Evolutionary conservation across 2,329 filamentous ascomycete species (phyloP), one percentile per base, ranked within the genome.

Genomic region (Pseudogymnoascus sp.): DNA sequence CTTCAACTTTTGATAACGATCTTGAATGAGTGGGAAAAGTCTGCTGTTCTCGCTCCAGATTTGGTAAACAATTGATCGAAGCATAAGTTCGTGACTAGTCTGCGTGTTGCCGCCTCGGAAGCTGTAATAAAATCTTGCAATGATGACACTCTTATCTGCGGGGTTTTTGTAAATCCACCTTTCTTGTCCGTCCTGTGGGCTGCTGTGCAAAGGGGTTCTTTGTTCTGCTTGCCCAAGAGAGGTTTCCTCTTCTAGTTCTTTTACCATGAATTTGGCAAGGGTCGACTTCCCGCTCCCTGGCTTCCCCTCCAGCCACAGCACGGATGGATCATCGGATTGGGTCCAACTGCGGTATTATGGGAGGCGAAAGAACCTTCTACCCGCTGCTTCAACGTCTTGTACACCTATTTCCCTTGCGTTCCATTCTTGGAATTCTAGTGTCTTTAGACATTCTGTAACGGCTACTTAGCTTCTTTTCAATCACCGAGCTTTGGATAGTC

Each of bases 231-330:
- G 6, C 4, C 4, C 1, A 16, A 31, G 14, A 31, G 14, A 16
- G 23, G 23, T 3, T 1, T 28, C n/a, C n/a, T 28, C 31, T 6
- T 53, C 47, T 4, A 53, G 14, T 31, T 31, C 4, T 0, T 59
- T 28, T 3, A 64, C 31, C 42, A 65, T 59, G 5, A 33, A 59
- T 56, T 62, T 67, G 4, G 33, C 21, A 11, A 67, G 61, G 5
- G 65, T 67, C 5, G 60, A 63, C 33, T 67, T 67, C 44, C 66
- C 66, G 33, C 66, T 67, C 31, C 66, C 66, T n/a, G 66, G 63
- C 33, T 67, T 67, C 16, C 65, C 65, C 37, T 65, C 25, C 6
- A 67, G 33, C 61, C 59, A 63, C 28, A 67, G 31, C 18, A 63
- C 21, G 7, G 21, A 21, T 2, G 62, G 37, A 5, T 12, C 0